A percentile compares a stretch with the other conserved stretches of the same genome.
Conservation (phyloP, 2,329 filamentous ascomycete species). For the Drechslerella dactyloides region DNA sequence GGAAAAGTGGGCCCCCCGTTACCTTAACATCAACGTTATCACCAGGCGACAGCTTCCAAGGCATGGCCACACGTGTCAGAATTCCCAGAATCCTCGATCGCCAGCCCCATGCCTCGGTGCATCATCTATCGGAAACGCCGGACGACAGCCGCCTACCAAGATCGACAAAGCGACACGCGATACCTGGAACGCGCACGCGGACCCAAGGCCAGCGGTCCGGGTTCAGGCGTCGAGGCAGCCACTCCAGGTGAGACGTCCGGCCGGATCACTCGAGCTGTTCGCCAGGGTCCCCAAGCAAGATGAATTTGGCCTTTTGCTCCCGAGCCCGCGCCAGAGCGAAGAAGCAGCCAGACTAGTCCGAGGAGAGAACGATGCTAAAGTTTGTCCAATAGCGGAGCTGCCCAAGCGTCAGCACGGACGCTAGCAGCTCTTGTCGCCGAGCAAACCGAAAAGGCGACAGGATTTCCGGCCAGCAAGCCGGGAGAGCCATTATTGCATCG, state of each 20-base stretch:
- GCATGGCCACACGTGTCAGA: neutral
- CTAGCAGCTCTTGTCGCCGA: slow-evolving; percentile 13
- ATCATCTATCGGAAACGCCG: slow-evolving; percentile 2
- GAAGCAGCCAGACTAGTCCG: slow-evolving; percentile 1
- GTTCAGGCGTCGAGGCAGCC: neutral
- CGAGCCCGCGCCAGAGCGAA: no score
- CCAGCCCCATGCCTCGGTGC: slow-evolving; percentile 1
- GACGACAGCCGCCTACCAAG: neutral
- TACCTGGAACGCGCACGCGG: neutral
- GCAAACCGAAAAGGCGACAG: slow-evolving; percentile 42
- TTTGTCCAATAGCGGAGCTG: slow-evolving; percentile 25
- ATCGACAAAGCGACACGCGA: slow-evolving; percentile 1
- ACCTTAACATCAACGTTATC: neutral
- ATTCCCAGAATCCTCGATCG: slow-evolving; percentile 1
- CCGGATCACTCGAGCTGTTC: neutral
- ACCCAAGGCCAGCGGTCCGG: neutral
- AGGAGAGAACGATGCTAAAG: slow-evolving; percentile 2
- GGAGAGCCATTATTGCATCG: neutral
- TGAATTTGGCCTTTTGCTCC: no score
- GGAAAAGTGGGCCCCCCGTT: neutral
- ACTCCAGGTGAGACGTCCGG: neutral
- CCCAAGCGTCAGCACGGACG: slow-evolving; percentile 32
- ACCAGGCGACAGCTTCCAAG: neutral
- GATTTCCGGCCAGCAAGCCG: slow-evolving; percentile 23
- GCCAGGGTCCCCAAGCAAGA: slow-evolving; percentile 22